Evolutionary conservation across 2,329 filamentous ascomycete genomes (phyloP).

Genomic region (Gliomastix tumulicola): DNA sequence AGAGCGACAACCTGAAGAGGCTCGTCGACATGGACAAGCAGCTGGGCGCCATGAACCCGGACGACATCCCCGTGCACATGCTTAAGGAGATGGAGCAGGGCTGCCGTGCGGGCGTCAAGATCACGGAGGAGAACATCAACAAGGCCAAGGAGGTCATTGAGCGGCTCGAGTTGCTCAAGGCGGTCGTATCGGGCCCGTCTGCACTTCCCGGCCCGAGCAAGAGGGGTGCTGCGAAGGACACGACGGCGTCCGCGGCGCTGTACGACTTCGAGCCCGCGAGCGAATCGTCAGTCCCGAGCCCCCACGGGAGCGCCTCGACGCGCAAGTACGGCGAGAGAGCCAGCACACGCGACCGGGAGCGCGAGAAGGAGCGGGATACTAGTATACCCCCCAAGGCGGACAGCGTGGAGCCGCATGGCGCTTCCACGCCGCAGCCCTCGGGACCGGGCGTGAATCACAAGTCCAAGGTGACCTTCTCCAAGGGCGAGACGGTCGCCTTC

Average conservation of each 20-base stretch:
- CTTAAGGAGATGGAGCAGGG: conserved; percentile 35
- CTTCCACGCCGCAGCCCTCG: conserved; percentile 6
- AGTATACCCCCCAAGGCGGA: conserved; percentile 49
- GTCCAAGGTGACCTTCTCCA: conserved; percentile 50
- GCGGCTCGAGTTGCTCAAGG: conserved; percentile 32
- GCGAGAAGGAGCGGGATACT: conserved; percentile 36
- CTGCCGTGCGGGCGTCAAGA: conserved; percentile 33
- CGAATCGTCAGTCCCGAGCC: conserved; percentile 38
- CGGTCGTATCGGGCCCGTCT: conserved; percentile 27
- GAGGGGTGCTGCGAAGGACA: conserved; percentile 12
- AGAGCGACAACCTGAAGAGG: conserved; percentile 30
- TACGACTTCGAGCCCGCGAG: conserved; percentile 37
- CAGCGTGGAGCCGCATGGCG: conserved; percentile 45
- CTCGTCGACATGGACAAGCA: conserved; percentile 32
- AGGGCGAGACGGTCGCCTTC: conserved; percentile 61
- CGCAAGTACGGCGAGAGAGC: conserved; percentile 23
- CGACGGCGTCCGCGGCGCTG: conserved; percentile 13
- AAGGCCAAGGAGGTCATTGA: conserved; percentile 30
- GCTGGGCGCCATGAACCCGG: conserved; percentile 27
- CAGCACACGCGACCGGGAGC: conserved; percentile 17
- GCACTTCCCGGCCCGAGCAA: conserved; percentile 11
- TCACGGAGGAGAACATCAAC: conserved; percentile 27
- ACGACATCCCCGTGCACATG: conserved; percentile 26
- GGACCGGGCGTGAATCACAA: conserved; percentile 13
- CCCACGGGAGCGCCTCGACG: conserved; percentile 22